Base-by-base conservation (phyloP, 108 stramenopile species). In the Asterionellopsis glacialis region DNA sequence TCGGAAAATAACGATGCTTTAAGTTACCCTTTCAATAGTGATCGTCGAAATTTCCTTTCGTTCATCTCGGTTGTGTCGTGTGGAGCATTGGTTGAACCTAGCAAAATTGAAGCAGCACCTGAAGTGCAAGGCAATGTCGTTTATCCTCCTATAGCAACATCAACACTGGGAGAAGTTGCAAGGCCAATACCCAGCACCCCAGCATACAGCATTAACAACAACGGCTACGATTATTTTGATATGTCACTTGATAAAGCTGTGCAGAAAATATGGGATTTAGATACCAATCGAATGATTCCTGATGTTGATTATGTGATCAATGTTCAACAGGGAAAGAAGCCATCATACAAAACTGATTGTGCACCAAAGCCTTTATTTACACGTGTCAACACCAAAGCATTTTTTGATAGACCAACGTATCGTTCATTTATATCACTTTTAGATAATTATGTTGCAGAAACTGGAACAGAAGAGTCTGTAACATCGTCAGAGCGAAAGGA, bases 211-310 rank as follows among this genome's bases (percentile, higher is more conserved):
- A 33, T 33, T 5, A 33, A 33, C 33, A 33, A 33, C 33, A 33
- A 33, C 33, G 33, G 33, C 7, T 33, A 5, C 5, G 7, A 7
- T 33, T 33, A 33, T 33, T 33, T 33, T 33, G 7, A 33, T 33
- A 33, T 33, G 33, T 33, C 33, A 33, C 33, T 72, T 43, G 22
- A 12, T 15, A 42, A 51, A 2, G 91, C 93, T 7, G 80, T 89
- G 38, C 84, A 94, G 56, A 69, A 87, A 27, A 70, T 96, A 33
- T 96, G 95, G 95, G 72, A 91, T 45, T 70, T 96, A 12, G 95
- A 96, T 69, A 60, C 64, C 51, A 92, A 95, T 58, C 85, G 95
- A 28, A 80, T 94, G 9, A 63, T 52, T 9, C 90, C 92, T 14
- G 61, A 75, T 52, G 60, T 55, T 10, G 91, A 96, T 44, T 96